These are phyloP conservation scores for Boechera retrofracta DNA, from an alignment of 345 rosid species.

Conservation along the genomic window DNA sequence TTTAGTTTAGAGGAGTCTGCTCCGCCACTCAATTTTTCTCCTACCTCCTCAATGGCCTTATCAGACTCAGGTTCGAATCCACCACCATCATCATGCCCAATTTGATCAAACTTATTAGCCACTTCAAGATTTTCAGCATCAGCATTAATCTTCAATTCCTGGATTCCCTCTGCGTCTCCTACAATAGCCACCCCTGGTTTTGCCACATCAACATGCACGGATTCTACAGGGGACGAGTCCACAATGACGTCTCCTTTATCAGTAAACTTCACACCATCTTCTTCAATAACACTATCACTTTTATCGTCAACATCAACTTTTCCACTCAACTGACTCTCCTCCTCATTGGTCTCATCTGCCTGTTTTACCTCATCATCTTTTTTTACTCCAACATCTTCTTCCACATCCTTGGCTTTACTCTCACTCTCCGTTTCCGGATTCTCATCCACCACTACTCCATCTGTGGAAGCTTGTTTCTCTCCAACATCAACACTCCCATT, in stretches of 20 bases:
- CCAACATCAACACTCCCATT: conserved; percentile 42
- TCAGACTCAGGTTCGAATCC: conserved; percentile 32
- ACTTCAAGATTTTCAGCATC: conserved; percentile 46
- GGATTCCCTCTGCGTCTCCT: conserved; percentile 51
- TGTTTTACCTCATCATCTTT: conserved; percentile 25
- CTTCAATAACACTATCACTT: conserved; percentile 29
- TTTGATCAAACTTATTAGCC: conserved; percentile 58
- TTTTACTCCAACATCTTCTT: conserved; percentile 36
- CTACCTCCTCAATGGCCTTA: conserved; percentile 46
- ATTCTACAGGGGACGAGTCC: conserved; percentile 44
- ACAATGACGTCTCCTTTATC: conserved; percentile 44
- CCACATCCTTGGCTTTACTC: conserved; percentile 42
- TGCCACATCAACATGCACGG: conserved; percentile 45
- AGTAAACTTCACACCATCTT: conserved; percentile 39
- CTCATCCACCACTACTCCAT: conserved; percentile 28
- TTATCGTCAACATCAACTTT: conserved; percentile 43
- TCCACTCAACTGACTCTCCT: conserved; percentile 6
- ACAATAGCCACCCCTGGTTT: conserved; percentile 49
- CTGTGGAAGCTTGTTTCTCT: conserved; percentile 45
- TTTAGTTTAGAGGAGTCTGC: conserved; percentile 43
- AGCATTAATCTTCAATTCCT: conserved; percentile 44
- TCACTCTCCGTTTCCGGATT: conserved; percentile 19
- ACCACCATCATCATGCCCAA: conserved; percentile 41
- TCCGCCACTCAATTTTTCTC: conserved; percentile 40
- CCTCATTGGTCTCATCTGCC: conserved; percentile 38